Evolutionary conservation across 495 filamentous ascomycete species (phyloP).

Genomic region (Daldinia grandis): DNA sequence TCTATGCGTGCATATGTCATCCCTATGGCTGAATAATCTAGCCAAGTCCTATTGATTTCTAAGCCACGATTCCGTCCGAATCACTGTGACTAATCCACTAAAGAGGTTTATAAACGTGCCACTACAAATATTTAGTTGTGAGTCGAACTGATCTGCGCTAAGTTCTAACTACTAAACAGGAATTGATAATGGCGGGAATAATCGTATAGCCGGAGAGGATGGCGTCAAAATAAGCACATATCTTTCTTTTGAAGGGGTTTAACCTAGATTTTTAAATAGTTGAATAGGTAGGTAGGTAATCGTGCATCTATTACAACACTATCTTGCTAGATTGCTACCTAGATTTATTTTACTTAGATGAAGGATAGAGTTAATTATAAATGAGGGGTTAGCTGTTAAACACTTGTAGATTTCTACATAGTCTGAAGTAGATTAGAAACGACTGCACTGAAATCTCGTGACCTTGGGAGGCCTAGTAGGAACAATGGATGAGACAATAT

Average conservation of each 20-base stretch:
- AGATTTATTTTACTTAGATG: not conserved
- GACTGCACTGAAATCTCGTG: not conserved
- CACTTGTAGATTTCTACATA: not conserved
- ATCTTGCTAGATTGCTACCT: not conserved
- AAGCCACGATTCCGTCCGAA: constrained; percentile 13
- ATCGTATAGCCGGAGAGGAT: not conserved
- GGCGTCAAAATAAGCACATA: not conserved
- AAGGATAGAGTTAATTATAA: not conserved
- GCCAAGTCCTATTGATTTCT: constrained; percentile 23
- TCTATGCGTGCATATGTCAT: constrained; percentile 5
- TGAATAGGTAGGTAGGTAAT: no score
- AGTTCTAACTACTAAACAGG: not conserved
- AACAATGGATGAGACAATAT: constrained; percentile 1
- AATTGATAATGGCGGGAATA: not conserved
- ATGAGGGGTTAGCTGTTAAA: not conserved
- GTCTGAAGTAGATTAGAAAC: not conserved
- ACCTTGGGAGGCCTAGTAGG: not conserved
- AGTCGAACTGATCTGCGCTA: not conserved
- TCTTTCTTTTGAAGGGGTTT: not conserved
- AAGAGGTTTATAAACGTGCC: constrained; percentile 1
- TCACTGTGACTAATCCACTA: constrained; percentile 2
- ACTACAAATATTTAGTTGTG: not conserved
- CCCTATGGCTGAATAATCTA: constrained; percentile 29
- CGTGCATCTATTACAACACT: not conserved
- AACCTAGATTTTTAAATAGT: no score